Base-by-base conservation (phyloP, 345 rosid genomes). In the Eucalyptus guilfoylei region DNA sequence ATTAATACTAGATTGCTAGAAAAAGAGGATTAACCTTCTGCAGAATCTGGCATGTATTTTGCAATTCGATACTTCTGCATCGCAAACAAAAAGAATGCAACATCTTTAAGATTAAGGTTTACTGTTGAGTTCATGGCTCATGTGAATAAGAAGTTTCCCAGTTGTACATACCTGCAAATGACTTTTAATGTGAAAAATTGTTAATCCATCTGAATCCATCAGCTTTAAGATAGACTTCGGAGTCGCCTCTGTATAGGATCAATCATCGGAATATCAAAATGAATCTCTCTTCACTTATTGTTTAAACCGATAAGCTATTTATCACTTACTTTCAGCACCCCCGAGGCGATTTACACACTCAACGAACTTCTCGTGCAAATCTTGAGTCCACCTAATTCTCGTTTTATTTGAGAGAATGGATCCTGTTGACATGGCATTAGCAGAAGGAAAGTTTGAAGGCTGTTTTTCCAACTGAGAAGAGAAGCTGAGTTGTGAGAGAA, bases 171-270 rank as follows among this genome's bases (percentile, higher is more conserved):
- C 97, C 97, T 97, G 99, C 95, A 98, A 91, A 89, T 97, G 99
- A 91, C 99, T 97, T 94, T 98, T 98, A 12, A 98, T 97, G 93
- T 98, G 99, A 90, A 96, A 98, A 88, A 98, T 97, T 48, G 99
- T 96, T 90, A 98, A 92, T 88, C 97, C 99, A 69, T 96, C 96
- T 3, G 95, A 94, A 86, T 95, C 97, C 99, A 98, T 98, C 87
- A 96, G 93, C 96, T 94, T 96, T 91, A 98, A 87, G 88, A 98
- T 94, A 14, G 97, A 96, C 95, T 97, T 98, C 1, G 99, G 99
- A 3, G 99, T 97, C 28, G 99, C 99, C 90, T 94, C 99, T 97
- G 87, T 69, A 80, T 54, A 89, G 90, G 52, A 91, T 86, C 64
- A 89, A 86, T 45, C 69, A 89, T 85, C 17, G 28, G 40, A 42